Evolutionary conservation across 176 grass and related monocot genomes (phyloP), one percentile per base, ranked within the genome.

Genomic region (Calamus simplicifolius): DNA sequence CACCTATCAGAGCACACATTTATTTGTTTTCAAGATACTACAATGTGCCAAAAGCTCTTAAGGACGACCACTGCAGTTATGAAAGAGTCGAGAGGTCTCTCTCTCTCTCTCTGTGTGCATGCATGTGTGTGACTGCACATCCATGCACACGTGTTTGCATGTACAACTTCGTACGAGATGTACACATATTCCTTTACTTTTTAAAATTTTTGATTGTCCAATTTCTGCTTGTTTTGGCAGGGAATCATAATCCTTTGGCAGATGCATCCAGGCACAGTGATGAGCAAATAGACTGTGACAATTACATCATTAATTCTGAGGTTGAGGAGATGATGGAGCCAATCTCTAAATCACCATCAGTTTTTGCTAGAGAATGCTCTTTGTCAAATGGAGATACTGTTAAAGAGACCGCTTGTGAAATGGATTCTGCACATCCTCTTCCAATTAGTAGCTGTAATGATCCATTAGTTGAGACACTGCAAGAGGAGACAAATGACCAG

Each of bases 1-100:
- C 67, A 84, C 15, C 52, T 93, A 56, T 57, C 68, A 56, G 57
- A 65, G 60, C 56, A 75, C 54, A 62, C 52, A 53, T 21, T 93
- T 70, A 69, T 87, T 38, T 76, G 66, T 60, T 93, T 93, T 73
- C 73, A 73, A 35, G 84, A 73, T 71, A 81, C 82, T 61, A 83
- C 73, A 28, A 69, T 93, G 73, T 87, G 83, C 51, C 69, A 84
- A 56, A 93, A 93, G 48, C 17, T 73, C 50, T 77, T 61, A 17
- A 57, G 18, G 52, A 49, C 13, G 1, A 8, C 60, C 26, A 25
- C 5, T 13, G 16, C 57, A 26, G 27, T 30, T 28, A 29, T 26
- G 13, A 28, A 26, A 28, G 26, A 17, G 3, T 5, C 23, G 10
- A 6, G 25, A 59, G 57, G 57, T 59, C 6, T 28, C 1, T 43